Percentiles rank a stretch among this genome's conserved stretches.
Evolutionary conservation across 2,329 filamentous ascomycete species (phyloP).

Genomic region (Fusarium oligoseptatum): DNA sequence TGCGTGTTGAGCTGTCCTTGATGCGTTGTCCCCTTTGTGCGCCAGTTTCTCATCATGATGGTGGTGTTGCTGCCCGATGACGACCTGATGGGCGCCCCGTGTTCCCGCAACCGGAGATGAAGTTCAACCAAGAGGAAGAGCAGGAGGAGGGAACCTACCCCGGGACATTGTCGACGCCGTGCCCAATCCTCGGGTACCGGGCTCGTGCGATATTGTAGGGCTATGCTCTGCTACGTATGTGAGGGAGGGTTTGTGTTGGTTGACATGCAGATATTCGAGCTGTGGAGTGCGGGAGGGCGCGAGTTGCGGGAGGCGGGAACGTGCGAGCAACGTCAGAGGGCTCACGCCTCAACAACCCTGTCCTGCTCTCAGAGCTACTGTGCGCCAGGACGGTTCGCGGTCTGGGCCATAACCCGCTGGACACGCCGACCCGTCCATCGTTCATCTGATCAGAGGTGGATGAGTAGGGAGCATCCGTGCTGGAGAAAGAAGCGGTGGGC

Average conservation of each 20-base stretch:
- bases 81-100: constrained; percentile 42
- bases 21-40: constrained; percentile 42
- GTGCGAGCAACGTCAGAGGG: neutral
- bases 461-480: constrained; percentile 18
- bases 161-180: neutral
- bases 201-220: neutral
- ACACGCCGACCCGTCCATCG: constrained; percentile 1
- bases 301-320: neutral
- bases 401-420: neutral
- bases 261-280: constrained; percentile 17
- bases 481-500: constrained; percentile 17
- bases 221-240: neutral
- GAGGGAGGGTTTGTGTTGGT: constrained; percentile 3
- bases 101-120: constrained; percentile 31
- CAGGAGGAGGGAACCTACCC: neutral
- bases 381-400: neutral
- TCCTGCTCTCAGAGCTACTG: constrained; percentile 1
- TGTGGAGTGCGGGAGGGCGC: constrained; percentile 2
- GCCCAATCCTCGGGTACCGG: neutral
- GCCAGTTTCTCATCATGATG: constrained; percentile 39
- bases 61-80: constrained; percentile 48
- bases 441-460: constrained; percentile 13
- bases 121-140: neutral
- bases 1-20: constrained; percentile 47
- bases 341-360: constrained; percentile 3